Evolutionary conservation across 495 filamentous ascomycete genomes (phyloP).

Genomic region (Endocarpon pusillum): DNA sequence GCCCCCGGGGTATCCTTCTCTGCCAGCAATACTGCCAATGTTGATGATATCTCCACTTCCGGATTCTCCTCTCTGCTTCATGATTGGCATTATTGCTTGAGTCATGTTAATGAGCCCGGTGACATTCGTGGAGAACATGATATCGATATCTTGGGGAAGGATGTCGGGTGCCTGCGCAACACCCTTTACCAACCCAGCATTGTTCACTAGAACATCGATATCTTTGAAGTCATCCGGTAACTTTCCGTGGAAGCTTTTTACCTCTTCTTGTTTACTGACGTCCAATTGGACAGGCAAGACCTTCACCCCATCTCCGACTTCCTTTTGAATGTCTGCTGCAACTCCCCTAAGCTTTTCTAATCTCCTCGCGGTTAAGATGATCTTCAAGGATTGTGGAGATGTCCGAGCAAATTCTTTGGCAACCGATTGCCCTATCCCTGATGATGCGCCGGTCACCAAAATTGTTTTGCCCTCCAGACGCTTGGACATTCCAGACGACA

Average conservation of each 20-base stretch:
- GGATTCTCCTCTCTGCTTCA: constrained; percentile 60
- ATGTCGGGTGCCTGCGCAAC: constrained; percentile 79
- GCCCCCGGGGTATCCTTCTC: constrained; percentile 78
- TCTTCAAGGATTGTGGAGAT: constrained; percentile 58
- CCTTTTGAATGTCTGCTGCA: constrained; percentile 57
- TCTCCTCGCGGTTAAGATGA: constrained; percentile 76
- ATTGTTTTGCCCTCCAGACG: constrained; percentile 92
- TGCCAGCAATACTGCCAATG: constrained; percentile 85
- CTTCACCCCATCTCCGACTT: constrained; percentile 66
- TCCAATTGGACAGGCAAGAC: constrained; percentile 73
- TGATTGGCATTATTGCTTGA: constrained; percentile 73
- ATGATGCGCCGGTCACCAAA: constrained; percentile 81
- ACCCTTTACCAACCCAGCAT: constrained; percentile 82
- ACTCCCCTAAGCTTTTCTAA: constrained; percentile 61
- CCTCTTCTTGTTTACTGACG: constrained; percentile 62
- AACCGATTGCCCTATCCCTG: constrained; percentile 74
- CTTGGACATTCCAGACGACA: constrained; percentile 64
- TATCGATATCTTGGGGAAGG: constrained; percentile 58
- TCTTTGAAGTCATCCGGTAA: constrained; percentile 72
- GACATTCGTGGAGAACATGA: constrained; percentile 89
- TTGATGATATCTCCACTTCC: constrained; percentile 91
- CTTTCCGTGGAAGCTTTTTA: constrained; percentile 52
- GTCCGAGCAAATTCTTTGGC: constrained; percentile 88
- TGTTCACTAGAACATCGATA: constrained; percentile 87
- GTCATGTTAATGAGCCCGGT: constrained; percentile 94